Percentiles rank a stretch among this genome's conserved stretches.
These are phyloP conservation scores for Podaxis mareebaensis DNA, from an alignment of 768 basidiomycete species.

Conservation along the genomic window DNA sequence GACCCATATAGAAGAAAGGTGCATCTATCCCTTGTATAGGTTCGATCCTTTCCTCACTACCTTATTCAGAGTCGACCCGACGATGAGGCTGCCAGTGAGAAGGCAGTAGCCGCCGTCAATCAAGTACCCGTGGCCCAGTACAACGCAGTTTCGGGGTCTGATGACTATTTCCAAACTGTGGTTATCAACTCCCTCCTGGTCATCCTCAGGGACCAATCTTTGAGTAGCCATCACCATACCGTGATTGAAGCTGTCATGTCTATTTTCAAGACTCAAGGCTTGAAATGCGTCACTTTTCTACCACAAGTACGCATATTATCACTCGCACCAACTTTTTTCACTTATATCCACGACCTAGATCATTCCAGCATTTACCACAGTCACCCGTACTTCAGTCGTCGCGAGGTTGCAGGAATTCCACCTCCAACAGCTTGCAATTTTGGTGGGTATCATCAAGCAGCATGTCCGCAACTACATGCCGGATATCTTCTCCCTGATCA, in stretches of 20 bases:
- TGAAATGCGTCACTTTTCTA: constrained; percentile 94
- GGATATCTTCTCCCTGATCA: constrained; percentile 81
- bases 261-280: constrained; percentile 96
- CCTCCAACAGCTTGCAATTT: constrained; percentile 91
- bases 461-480: constrained; percentile 92
- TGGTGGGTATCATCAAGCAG: constrained; percentile 95
- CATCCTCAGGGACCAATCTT: constrained; percentile 86
- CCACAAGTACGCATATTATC: constrained; percentile 64
- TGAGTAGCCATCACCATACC: constrained; percentile 84
- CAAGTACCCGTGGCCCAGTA: constrained; percentile 71
- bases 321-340: not conserved
- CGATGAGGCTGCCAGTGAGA: constrained; percentile 64
- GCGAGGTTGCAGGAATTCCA: constrained; percentile 90
- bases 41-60: not conserved
- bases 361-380: constrained; percentile 90
- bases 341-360: constrained; percentile 51
- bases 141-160: constrained; percentile 63
- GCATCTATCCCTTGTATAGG: constrained; percentile 4
- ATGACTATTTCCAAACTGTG: constrained; percentile 97
- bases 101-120: constrained; percentile 58
- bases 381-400: constrained; percentile 72
- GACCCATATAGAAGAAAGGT: constrained; percentile 97
- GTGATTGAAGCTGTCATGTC: constrained; percentile 99
- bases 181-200: constrained; percentile 86
- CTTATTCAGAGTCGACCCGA: constrained; percentile 36